Base-by-base conservation (phyloP, 306 rosid species). In the Cucurbita ficifolia region DNA sequence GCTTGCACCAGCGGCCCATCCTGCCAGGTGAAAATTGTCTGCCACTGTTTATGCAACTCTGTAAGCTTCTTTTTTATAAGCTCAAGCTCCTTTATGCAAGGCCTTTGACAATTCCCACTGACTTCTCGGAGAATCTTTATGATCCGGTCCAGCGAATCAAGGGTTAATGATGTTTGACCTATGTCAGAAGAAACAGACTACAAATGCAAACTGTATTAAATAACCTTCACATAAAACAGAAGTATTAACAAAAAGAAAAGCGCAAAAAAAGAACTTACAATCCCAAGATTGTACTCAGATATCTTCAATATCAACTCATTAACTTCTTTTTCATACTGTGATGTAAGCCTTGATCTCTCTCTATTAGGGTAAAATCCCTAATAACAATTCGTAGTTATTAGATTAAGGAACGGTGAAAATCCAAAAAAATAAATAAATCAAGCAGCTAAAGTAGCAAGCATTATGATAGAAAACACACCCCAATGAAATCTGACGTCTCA, bases 1-100 rank as follows among this genome's bases (percentile, higher is more conserved):
- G 98, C 97, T 77, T 80, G 82, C 57, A 94, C 88, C 75, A 94
- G 92, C 46, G 98, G 96, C 60, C 98, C 98, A 79, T 94, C 97
- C 78, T 90, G 88, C 98, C 98, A 94, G 79, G 52, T 82, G 84
- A 94, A 94, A 83, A 89, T 84, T 39, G 90, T 89, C 78, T 85
- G 93, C 98, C 98, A 94, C 84, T 86, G 82, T 57, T 81, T 85
- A 78, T 89, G 84, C 89, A 90, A 76, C 76, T 74, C 78, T 57
- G 64, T 76, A 40, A 94, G 96, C 18, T 84, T 77, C 75, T 50
- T 68, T 75, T 77, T 77, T 22, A 76, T 75, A 62, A 75, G 79
- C 69, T 42, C n/a, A 50, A 82, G 54, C 71, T 84, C 87, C 75
- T 87, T 77, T 51, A 53, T 46, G 40, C 81, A 65, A 77, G 81